phyloP scores from a whole-genome alignment of 805 yeast species.

The Ogataea nonfermentans region DNA sequence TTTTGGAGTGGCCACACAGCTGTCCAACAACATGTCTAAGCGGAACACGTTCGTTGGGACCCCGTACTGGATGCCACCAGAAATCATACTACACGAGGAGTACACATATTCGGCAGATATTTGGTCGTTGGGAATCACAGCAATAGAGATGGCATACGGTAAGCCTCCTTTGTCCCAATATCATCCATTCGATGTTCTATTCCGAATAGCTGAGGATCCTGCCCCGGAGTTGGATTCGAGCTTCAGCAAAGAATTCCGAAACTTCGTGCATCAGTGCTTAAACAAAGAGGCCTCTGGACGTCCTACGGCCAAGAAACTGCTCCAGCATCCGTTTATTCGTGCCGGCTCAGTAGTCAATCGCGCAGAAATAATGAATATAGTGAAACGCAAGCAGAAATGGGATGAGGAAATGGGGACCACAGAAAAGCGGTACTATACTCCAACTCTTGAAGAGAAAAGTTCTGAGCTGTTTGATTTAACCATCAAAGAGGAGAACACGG shows the following conservation, averaged over 20 bases:
- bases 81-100: constrained; percentile 50
- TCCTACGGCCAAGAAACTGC: constrained; percentile 59
- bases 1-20: constrained; percentile 91
- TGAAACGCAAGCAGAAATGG: constrained; percentile 46
- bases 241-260: constrained; percentile 47
- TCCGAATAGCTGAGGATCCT: constrained; percentile 46
- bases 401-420: constrained; percentile 34
- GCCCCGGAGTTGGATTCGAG: constrained; percentile 43
- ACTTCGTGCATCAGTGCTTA: constrained; percentile 68
- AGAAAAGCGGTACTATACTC: constrained; percentile 32
- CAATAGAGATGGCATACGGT: constrained; percentile 68
- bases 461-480: constrained; percentile 5
- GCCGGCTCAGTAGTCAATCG: constrained; percentile 37
- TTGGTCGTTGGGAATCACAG: constrained; percentile 80
- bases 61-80: constrained; percentile 68
- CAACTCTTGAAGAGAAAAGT: constrained; percentile 26
- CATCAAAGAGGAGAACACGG: background rate
- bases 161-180: constrained; percentile 64
- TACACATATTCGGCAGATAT: constrained; percentile 72
- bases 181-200: constrained; percentile 56
- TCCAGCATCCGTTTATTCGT: constrained; percentile 62
- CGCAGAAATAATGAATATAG: constrained; percentile 35
- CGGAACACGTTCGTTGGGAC: constrained; percentile 56
- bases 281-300: constrained; percentile 66
- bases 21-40: constrained; percentile 52